Evolutionary conservation across 2,329 filamentous ascomycete genomes (phyloP), one percentile per base, ranked within the genome.

Genomic region (Paraconiothyrium sp.): DNA sequence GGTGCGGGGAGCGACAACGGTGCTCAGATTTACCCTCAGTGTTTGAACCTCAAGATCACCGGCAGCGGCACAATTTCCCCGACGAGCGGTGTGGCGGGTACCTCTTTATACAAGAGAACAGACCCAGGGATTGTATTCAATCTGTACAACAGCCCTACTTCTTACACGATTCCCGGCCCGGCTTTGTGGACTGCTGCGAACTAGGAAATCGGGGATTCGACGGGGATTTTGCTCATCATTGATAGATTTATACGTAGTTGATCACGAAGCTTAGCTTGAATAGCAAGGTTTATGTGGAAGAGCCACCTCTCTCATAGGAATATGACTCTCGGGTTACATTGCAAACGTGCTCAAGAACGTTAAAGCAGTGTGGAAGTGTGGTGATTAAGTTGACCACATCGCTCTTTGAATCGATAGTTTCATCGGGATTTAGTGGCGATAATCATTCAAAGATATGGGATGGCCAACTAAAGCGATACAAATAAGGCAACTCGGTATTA

Each of bases 1-100:
- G 72, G 76, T 0, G 79, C 77, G 1, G 59, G 69, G 14, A 78
- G 76, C 8, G 72, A 75, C 4, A 82, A 84, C 58, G 83, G 83
- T 35, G 84, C 84, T 3, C 85, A 84, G 78, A 77, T 80, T 72
- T 86, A 84, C 71, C 83, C 79, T 50, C 82, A 85, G 73, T 87
- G 85, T 68, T 67, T 84, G 60, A 84, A 84, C 72, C 68, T 86
- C 22, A 75, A 82, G 66, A 76, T 86, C 54, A 79, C 75, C 39
- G 83, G 84, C 9, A 76, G 76, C 24, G 83, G 83, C 22, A 73
- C 73, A 16, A 73, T 75, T 1, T 74, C 73, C 6, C 68, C 72
- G 2, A 75, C 80, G 2, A 55, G 65, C 22, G 82, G 82, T 39
- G 72, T 77, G 47, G 65, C 73, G 0, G 82, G 77, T 13, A 79